Percentiles rank a stretch among this genome's conserved stretches.
These are phyloP conservation scores for Crithidia acanthocephali DNA, from an alignment of 208 protist species.

Conservation along the genomic window DNA sequence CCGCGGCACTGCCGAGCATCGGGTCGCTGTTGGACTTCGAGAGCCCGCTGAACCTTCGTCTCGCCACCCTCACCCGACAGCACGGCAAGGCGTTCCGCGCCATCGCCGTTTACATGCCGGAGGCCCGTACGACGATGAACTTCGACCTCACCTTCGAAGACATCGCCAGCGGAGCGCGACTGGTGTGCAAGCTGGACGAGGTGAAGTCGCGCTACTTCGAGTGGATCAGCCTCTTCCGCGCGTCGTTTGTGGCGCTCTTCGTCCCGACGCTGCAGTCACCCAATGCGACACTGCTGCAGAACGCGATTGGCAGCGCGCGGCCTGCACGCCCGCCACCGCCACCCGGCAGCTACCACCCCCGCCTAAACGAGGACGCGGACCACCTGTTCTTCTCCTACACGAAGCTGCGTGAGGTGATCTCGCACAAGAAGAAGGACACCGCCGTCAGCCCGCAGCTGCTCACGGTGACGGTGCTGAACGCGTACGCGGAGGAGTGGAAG, in stretches of 20 bases:
- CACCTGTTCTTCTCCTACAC: conserved; percentile 86
- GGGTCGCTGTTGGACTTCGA: conserved; percentile 76
- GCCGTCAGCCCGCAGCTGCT: conserved; percentile 68
- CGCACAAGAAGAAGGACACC: conserved; percentile 68
- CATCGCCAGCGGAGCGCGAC: conserved; percentile 69
- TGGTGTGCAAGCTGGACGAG: conserved; percentile 74
- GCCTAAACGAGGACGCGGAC: conserved; percentile 71
- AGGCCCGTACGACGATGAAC: conserved; percentile 61
- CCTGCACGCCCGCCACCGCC: conserved; percentile 42
- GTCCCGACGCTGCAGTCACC: conserved; percentile 80
- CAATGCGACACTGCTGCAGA: conserved; percentile 76
- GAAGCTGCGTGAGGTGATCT: conserved; percentile 80
- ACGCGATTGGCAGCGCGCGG: conserved; percentile 52
- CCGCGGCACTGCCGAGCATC: conserved; percentile 25
- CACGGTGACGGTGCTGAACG: conserved; percentile 77
- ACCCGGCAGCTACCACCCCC: conserved; percentile 36
- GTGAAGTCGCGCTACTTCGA: conserved; percentile 69
- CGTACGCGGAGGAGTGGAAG: conserved; percentile 86
- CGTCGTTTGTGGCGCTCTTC: conserved; percentile 79
- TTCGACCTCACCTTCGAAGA: conserved; percentile 86
- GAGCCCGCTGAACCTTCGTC: conserved; percentile 84
- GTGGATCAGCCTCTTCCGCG: conserved; percentile 81
- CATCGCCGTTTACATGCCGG: conserved; percentile 69
- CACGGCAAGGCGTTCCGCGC: conserved; percentile 84
- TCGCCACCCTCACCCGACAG: conserved; percentile 84